phyloP scores from a whole-genome alignment of 176 grass and related monocot species.

The Pontederia crassipes region DNA sequence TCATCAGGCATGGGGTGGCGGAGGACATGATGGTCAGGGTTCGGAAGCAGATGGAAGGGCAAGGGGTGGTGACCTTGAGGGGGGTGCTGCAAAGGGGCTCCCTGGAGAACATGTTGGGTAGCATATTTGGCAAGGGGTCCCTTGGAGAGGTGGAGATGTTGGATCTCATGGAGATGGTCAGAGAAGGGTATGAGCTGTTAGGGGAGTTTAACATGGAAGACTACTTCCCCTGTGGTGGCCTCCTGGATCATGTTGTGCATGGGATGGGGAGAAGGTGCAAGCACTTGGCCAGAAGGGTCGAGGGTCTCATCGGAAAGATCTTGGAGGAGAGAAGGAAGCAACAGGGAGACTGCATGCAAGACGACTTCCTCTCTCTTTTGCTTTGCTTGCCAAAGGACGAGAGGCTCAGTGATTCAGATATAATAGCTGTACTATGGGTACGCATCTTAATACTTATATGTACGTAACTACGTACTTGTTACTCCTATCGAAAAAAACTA shows the following conservation, averaged over 20 bases:
- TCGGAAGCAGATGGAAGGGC: neutral
- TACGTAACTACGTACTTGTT: neutral
- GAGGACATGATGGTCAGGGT: neutral
- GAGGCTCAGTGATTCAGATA: constrained; percentile 23
- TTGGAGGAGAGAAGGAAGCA: constrained; percentile 15
- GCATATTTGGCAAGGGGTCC: constrained; percentile 20
- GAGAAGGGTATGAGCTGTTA: constrained; percentile 32
- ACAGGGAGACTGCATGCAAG: neutral
- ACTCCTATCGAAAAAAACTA: too few species aligned
- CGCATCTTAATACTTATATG: neutral
- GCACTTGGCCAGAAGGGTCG: constrained; percentile 21
- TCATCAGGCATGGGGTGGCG: neutral
- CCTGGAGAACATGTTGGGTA: constrained; percentile 27
- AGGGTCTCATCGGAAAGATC: constrained; percentile 21
- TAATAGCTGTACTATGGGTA: constrained; percentile 37
- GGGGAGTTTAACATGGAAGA: constrained; percentile 36
- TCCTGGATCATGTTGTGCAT: constrained; percentile 21
- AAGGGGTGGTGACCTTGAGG: constrained; percentile 19
- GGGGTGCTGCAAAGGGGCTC: constrained; percentile 19
- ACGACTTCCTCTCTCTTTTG: constrained; percentile 27
- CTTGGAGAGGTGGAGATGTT: constrained; percentile 1
- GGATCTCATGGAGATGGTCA: constrained; percentile 25
- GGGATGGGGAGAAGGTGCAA: constrained; percentile 18
- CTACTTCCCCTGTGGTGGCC: constrained; percentile 5
- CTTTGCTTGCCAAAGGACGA: constrained; percentile 29